Percentiles rank a stretch among this genome's conserved stretches.
Conservation (phyloP, 352 stramenopile species). For the Phytophthora pluvialis region DNA sequence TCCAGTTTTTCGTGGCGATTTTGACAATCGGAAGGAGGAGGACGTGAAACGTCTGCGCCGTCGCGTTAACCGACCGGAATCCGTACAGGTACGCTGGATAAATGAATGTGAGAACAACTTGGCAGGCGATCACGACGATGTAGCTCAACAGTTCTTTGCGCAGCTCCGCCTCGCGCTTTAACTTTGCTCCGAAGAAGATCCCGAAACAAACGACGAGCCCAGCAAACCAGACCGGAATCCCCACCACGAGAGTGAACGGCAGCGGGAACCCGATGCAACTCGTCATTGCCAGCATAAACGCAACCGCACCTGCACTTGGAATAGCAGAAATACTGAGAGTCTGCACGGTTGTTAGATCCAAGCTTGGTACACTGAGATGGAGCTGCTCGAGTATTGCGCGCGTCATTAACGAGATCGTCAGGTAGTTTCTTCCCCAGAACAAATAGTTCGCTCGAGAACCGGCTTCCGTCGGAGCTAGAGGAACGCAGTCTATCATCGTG, state of each 20-base stretch:
- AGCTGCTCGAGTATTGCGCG: conserved; percentile 29
- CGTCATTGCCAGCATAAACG: conserved; percentile 37
- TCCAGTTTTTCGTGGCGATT: conserved; percentile 44
- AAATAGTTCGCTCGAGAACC: conserved; percentile 33
- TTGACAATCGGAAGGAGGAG: conserved; percentile 50
- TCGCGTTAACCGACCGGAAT: conserved; percentile 34
- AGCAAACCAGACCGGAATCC: conserved; percentile 30
- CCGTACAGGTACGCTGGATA: conserved; percentile 60
- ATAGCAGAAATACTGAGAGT: conserved; percentile 21
- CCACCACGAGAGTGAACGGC: conserved; percentile 51
- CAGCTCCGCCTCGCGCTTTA: conserved; percentile 26
- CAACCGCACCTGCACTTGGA: conserved; percentile 32
- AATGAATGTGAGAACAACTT: conserved; percentile 52
- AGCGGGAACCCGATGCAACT: conserved; percentile 44
- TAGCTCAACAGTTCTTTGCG: conserved; percentile 32
- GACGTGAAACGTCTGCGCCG: conserved; percentile 30
- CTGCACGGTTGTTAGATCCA: conserved; percentile 14
- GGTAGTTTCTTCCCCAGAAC: conserved; percentile 29
- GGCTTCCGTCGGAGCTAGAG: conserved; percentile 18
- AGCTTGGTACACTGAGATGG: conserved; percentile 26
- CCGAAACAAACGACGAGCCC: conserved; percentile 33
- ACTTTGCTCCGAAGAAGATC: conserved; percentile 27
- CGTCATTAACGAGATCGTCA: conserved; percentile 34
- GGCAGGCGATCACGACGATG: conserved; percentile 35
- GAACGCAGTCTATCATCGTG: conserved; percentile 29